A percentile compares a stretch with the other conserved stretches of the same genome.
Conservation (phyloP, 768 basidiomycete species). For the Lentinula detonsa region DNA sequence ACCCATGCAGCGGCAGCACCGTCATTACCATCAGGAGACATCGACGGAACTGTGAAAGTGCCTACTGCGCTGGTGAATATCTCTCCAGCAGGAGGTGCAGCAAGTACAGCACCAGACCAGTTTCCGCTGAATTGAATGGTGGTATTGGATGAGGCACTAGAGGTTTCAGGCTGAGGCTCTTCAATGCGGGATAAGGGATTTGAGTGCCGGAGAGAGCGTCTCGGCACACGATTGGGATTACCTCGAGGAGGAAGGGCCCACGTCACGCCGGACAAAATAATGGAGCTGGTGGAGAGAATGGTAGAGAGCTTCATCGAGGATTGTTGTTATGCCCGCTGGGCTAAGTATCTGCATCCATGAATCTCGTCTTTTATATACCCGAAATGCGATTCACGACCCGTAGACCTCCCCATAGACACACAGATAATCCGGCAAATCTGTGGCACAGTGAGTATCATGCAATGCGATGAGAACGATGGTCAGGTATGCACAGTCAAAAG, state of each 20-base stretch:
- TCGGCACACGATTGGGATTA: neutral
- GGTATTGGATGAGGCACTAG: neutral
- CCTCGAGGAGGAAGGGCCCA: neutral
- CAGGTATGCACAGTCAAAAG: no score
- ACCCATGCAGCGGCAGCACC: conserved; percentile 7
- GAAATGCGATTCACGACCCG: neutral
- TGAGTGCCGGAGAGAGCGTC: neutral
- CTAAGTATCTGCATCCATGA: neutral
- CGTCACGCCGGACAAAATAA: no score
- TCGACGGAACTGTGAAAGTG: conserved; percentile 3
- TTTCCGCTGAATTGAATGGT: conserved; percentile 1
- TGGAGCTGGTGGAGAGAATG: neutral
- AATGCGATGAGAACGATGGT: neutral
- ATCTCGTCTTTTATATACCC: neutral
- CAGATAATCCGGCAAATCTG: neutral
- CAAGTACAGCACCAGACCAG: conserved; percentile 6
- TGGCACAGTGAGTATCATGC: neutral
- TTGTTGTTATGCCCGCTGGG: neutral
- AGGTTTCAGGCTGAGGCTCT: neutral
- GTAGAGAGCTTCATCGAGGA: neutral
- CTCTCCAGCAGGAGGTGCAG: neutral
- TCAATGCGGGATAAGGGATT: neutral
- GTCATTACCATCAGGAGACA: neutral
- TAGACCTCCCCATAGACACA: no score
- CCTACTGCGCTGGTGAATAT: conserved; percentile 3